Conservation (phyloP, 176 grass and related monocot species). For the Tuctoria greenei region DNA sequence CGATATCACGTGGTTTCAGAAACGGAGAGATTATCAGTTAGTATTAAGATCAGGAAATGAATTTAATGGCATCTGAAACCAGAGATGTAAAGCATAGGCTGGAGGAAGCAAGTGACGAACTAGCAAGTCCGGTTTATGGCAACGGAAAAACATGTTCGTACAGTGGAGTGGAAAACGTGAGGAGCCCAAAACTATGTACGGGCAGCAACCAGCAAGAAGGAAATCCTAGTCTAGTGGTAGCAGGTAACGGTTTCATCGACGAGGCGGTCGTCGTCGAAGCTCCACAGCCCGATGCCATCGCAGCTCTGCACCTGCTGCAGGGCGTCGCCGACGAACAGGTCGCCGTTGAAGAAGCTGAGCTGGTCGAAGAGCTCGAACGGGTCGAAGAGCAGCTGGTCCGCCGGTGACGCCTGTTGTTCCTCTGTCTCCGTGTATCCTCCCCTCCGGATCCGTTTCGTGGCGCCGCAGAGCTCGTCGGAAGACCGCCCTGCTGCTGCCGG, state of each 20-base stretch:
- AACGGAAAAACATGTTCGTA: neutral
- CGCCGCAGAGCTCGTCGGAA: neutral
- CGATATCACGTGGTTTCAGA: too few species aligned
- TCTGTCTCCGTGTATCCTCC: neutral
- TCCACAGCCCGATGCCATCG: constrained; percentile 50
- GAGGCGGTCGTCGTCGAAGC: constrained; percentile 52
- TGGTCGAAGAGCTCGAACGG: constrained; percentile 35
- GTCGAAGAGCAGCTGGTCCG: constrained; percentile 1
- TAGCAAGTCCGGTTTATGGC: neutral
- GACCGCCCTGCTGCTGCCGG: neutral
- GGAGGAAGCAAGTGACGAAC: too few species aligned
- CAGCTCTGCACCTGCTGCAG: constrained; percentile 20
- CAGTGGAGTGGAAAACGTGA: neutral
- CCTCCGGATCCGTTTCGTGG: constrained; percentile 7
- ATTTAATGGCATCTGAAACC: neutral
- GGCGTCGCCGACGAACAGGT: constrained; percentile 19
- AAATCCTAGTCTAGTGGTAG: neutral
- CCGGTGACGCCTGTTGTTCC: neutral
- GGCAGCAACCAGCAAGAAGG: neutral
- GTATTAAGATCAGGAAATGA: neutral
- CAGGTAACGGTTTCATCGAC: constrained; percentile 26
- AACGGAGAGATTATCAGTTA: too few species aligned
- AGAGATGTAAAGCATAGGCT: neutral
- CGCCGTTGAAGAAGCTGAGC: constrained; percentile 39
- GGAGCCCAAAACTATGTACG: neutral